Percentiles rank a stretch among this genome's conserved stretches.
Conservation (phyloP, 768 basidiomycete genomes). For the Serendipita indica region DNA sequence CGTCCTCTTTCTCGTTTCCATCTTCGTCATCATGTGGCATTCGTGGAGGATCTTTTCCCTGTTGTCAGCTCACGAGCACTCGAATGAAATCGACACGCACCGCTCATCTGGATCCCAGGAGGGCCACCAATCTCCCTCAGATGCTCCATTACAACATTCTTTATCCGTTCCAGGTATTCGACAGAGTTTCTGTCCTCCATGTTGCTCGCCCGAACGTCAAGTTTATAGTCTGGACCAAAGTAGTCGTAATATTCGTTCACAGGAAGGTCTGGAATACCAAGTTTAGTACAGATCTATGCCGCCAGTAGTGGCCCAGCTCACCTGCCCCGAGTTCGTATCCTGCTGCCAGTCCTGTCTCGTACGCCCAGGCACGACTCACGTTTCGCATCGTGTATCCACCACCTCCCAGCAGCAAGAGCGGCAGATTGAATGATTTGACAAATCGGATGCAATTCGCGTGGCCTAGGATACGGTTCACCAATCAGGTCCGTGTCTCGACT, state of each 20-base stretch:
- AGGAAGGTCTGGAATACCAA: constrained; percentile 93
- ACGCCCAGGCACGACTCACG: constrained; percentile 94
- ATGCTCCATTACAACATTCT: constrained; percentile 82
- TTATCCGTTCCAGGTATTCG: constrained; percentile 86
- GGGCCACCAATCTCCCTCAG: constrained; percentile 73
- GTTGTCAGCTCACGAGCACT: neutral
- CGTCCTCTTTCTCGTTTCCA: constrained; percentile 66
- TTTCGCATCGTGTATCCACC: constrained; percentile 99
- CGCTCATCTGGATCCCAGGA: constrained; percentile 83
- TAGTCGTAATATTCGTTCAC: constrained; percentile 99
- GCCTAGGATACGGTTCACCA: constrained; percentile 30
- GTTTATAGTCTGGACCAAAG: constrained; percentile 92
- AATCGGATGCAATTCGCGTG: constrained; percentile 97
- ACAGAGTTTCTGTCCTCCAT: constrained; percentile 89
- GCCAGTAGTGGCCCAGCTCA: too few species aligned
- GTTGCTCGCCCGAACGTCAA: constrained; percentile 89
- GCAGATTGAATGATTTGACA: constrained; percentile 91
- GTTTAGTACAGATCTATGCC: too few species aligned
- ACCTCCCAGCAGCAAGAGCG: constrained; percentile 85
- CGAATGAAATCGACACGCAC: constrained; percentile 28
- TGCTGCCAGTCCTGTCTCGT: constrained; percentile 94
- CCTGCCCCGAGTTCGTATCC: constrained; percentile 83
- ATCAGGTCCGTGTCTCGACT: neutral
- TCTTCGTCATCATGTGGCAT: constrained; percentile 80
- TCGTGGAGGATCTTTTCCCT: constrained; percentile 58